Base-by-base conservation (phyloP, 2,329 filamentous ascomycete species). In the Penicillium italicum region DNA sequence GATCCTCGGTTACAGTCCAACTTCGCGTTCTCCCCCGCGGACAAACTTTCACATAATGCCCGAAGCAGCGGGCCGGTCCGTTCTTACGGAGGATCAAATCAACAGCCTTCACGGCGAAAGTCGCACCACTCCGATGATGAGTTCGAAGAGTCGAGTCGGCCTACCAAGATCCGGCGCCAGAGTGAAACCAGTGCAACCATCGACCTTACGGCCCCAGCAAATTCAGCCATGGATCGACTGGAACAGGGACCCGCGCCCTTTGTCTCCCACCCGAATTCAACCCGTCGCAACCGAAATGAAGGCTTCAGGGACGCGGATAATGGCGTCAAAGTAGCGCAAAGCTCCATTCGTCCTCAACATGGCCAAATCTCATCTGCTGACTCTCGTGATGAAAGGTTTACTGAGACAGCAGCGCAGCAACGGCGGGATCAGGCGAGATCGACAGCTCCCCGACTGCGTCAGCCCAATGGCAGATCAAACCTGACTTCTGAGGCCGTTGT, bases 31-130 rank as follows among this genome's bases (percentile, higher is more conserved):
- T 66, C 57, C 36, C 69, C 69, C 7, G 34, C 59, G 2, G 59
- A 73, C 44, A 63, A 53, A 26, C 56, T 73, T 34, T 64, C 66
- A 14, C 43, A 45, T 3, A 65, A 66, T 41, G 47, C 60, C 16
- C 66, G 67, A 48, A 62, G 68, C 26, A 74, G 71, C 51, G 70
- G 70, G 7, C 67, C 72, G n/a, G 65, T 72, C 37, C 69, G 66
- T 37, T 68, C 66, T 10, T 60, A 56, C 33, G 64, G 66, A 24
- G 64, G 59, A 53, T 11, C 50, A 44, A 63, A 36, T 7, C 50
- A 56, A 37, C 24, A 49, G 5, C 34, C 24, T 33, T 50, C 54
- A 10, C 34, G 22, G 3, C 11, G 45, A 37, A 54, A 47, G 18
- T 31, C 45, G 14, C 53, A 55, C 8, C 57, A 45, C 7, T 30